Evolutionary conservation across 2,329 filamentous ascomycete species (phyloP), one percentile per base, ranked within the genome.

Genomic region (Aspergillus hortae): DNA sequence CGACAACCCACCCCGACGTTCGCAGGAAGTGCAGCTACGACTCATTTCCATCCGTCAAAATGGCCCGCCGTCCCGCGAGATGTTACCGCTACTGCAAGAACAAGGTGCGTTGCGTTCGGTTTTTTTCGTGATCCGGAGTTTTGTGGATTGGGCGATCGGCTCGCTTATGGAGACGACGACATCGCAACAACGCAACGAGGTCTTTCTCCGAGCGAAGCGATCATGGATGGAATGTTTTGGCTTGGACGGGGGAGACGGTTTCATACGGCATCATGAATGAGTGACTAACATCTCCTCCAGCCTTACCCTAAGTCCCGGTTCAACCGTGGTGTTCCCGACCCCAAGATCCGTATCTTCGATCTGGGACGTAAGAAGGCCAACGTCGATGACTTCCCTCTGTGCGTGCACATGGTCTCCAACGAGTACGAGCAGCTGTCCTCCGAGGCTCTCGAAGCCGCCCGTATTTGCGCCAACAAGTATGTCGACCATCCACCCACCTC

Each of bases 41-140:
- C 69, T 65, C 66, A 72, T 76, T 72, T 77, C 75, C 75, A 76
- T 74, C 75, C 74, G 84, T 87, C 87, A 92, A 87, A 84, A 99
- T 99, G 94, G 94, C 94, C 76, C 91, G 94, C 81, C 91, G 94
- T 89, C 94, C 94, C 76, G 94, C 94, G 75, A 89, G 94, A 84
- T 99, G 94, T 84, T 99, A 96, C 87, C 88, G 94, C 76, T 99
- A 99, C 89, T 99, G 94, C 92, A 99, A 99, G 90, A 99, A 97
- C 88, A 96, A 96, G 91, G 91, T 95, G 77, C 80, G 88, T 56
- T 46, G 55, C 59, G 25, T 32, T 52, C 51, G 49, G 38, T 59
- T 59, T 51, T 57, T 55, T 59, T 52, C 30, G 32, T 49, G 54
- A 50, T 54, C 56, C 51, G 51, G 50, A 54, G 63, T 56, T 62